Conservation (phyloP, 352 stramenopile genomes). For the Achlya hypogyna region DNA sequence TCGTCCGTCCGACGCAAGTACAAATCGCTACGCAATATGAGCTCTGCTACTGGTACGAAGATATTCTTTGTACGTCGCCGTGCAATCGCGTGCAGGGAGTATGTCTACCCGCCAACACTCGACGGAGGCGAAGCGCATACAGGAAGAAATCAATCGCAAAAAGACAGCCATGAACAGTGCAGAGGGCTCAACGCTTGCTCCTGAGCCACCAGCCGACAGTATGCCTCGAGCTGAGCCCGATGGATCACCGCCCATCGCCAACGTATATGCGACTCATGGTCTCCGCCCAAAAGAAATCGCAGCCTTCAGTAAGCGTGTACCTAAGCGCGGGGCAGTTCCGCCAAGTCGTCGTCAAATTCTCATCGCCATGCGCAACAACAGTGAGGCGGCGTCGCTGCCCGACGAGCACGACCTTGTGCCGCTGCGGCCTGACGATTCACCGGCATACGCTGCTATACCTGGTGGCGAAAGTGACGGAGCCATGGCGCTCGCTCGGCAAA, state of each 20-base stretch:
- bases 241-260: no score
- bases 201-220: background rate
- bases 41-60: background rate
- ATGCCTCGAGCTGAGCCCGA: no score
- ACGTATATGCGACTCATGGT: background rate
- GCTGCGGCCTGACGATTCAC: background rate
- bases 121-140: slow-evolving; percentile 5
- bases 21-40: background rate
- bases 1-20: background rate
- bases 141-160: slow-evolving; percentile 8
- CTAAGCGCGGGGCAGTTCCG: background rate
- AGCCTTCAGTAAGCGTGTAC: background rate
- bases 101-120: slow-evolving; percentile 1
- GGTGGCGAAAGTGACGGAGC: background rate
- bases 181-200: background rate
- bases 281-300: slow-evolving; percentile 6
- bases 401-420: slow-evolving; percentile 11
- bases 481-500: background rate
- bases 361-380: slow-evolving; percentile 6
- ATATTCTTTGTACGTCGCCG: background rate
- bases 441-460: background rate
- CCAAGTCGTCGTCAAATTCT: slow-evolving; percentile 6
- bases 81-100: background rate
- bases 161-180: background rate
- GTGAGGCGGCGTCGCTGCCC: slow-evolving; percentile 7